Evolutionary conservation across 176 grass and related monocot genomes (phyloP).

Genomic region (Oryza officinalis): DNA sequence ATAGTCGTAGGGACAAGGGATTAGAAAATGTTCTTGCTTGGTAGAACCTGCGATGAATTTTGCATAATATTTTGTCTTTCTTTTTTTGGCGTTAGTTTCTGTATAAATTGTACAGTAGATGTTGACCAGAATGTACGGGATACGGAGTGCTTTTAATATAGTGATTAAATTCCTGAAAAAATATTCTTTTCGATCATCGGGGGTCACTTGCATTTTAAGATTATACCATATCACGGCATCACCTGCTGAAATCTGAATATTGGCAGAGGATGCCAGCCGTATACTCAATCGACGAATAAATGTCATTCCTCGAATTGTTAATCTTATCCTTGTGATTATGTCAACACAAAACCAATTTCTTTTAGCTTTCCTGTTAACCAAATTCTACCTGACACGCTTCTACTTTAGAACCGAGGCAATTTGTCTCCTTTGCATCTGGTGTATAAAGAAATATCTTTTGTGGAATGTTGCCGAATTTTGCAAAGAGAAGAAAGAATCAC

Average conservation of each 20-base stretch:
- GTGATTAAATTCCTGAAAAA: neutral
- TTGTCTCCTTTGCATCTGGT: too few species aligned
- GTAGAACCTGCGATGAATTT: neutral
- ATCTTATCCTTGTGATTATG: neutral
- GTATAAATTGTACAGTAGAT: neutral
- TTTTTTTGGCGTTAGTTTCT: neutral
- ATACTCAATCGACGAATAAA: conserved; percentile 34
- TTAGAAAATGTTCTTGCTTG: neutral
- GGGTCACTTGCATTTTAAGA: neutral
- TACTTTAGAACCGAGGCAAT: neutral
- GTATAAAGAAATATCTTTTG: too few species aligned
- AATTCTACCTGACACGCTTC: neutral
- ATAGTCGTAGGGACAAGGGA: neutral
- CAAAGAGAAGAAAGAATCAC: too few species aligned
- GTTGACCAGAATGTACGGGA: neutral
- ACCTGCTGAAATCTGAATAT: neutral
- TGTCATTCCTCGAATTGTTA: neutral
- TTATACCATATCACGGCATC: neutral
- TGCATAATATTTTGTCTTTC: neutral
- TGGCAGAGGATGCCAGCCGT: conserved; percentile 12
- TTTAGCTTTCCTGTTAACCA: neutral
- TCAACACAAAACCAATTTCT: neutral
- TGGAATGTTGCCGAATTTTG: too few species aligned
- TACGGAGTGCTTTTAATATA: neutral
- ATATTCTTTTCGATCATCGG: neutral